Percentiles rank a stretch among this genome's conserved stretches.
Conservation (phyloP, 1,139 yeast genomes). For the Meyerozyma smithsonii region DNA sequence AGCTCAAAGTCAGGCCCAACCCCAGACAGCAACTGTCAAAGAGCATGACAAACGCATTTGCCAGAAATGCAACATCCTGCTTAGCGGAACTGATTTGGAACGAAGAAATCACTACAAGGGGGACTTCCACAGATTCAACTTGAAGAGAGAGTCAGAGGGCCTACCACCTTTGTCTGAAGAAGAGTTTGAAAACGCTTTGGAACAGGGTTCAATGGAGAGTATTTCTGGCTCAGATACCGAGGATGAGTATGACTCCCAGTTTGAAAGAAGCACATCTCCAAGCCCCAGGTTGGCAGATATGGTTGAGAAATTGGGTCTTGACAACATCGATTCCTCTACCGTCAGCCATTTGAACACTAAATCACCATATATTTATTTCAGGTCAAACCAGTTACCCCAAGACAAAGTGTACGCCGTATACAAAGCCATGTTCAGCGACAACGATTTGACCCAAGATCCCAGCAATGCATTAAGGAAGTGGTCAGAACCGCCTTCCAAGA, state of each 20-base stretch:
- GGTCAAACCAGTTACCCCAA: slow-evolving; percentile 39
- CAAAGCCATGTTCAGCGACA: slow-evolving; percentile 54
- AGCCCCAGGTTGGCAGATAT: slow-evolving; percentile 25
- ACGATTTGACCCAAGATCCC: slow-evolving; percentile 32
- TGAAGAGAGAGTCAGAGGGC: slow-evolving; percentile 48
- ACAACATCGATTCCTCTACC: slow-evolving; percentile 24
- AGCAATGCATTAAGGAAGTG: slow-evolving; percentile 32
- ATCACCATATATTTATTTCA: slow-evolving; percentile 58
- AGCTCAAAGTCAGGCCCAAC: too few species aligned
- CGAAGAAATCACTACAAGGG: slow-evolving; percentile 52
- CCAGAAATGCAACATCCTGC: slow-evolving; percentile 10
- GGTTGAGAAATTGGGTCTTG: slow-evolving; percentile 26
- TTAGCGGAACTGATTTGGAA: slow-evolving; percentile 17
- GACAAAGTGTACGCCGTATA: slow-evolving; percentile 61
- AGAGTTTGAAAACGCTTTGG: slow-evolving; percentile 55
- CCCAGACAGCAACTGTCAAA: background rate
- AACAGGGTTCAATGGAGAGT: slow-evolving; percentile 49
- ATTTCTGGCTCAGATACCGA: slow-evolving; percentile 54
- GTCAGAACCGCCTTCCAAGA: slow-evolving; percentile 18
- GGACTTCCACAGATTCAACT: slow-evolving; percentile 58
- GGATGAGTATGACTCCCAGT: slow-evolving; percentile 19
- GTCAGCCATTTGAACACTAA: slow-evolving; percentile 57
- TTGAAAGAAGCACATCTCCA: slow-evolving; percentile 10
- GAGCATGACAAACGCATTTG: slow-evolving; percentile 8
- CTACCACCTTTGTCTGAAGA: slow-evolving; percentile 48